phyloP scores from a whole-genome alignment of 2,329 filamentous ascomycete species.

The Neospermospora avenae region DNA sequence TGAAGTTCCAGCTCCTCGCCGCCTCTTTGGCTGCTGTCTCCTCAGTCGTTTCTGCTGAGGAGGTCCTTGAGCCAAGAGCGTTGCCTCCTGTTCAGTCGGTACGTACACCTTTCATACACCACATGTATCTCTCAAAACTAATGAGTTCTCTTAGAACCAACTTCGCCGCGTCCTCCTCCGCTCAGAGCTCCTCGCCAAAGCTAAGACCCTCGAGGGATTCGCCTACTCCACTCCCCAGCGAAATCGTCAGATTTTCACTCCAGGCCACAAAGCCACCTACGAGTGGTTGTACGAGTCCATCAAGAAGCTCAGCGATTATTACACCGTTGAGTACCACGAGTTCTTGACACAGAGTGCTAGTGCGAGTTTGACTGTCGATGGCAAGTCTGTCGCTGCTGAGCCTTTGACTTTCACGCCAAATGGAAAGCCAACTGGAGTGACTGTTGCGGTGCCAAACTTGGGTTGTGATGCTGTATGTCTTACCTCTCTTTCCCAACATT shows the following conservation, averaged over 20 bases:
- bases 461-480: conserved; percentile 30
- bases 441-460: conserved; percentile 21
- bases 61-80: conserved; percentile 3
- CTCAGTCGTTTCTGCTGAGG: background rate
- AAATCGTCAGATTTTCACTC: conserved; percentile 21
- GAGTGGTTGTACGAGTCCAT: conserved; percentile 40
- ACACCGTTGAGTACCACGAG: conserved; percentile 24
- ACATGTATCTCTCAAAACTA: background rate
- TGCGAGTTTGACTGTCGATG: conserved; percentile 15
- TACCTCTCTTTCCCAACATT: no score
- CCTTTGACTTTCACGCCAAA: conserved; percentile 20
- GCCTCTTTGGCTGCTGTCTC: background rate
- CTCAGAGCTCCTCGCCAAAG: conserved; percentile 20
- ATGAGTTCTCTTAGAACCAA: conserved; percentile 12
- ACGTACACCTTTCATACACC: background rate
- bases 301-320: conserved; percentile 3
- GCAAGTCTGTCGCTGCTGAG: background rate
- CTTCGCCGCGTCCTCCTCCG: conserved; percentile 15
- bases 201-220: conserved; percentile 15
- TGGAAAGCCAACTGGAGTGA: conserved; percentile 11
- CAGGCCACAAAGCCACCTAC: conserved; percentile 41
- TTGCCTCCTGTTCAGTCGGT: conserved; percentile 23
- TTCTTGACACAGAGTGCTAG: conserved; percentile 14
- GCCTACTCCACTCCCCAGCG: conserved; percentile 16
- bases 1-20: conserved; percentile 2